Evolutionary conservation across 2,329 filamentous ascomycete genomes (phyloP).

Genomic region (Colletotrichum coccodes): DNA sequence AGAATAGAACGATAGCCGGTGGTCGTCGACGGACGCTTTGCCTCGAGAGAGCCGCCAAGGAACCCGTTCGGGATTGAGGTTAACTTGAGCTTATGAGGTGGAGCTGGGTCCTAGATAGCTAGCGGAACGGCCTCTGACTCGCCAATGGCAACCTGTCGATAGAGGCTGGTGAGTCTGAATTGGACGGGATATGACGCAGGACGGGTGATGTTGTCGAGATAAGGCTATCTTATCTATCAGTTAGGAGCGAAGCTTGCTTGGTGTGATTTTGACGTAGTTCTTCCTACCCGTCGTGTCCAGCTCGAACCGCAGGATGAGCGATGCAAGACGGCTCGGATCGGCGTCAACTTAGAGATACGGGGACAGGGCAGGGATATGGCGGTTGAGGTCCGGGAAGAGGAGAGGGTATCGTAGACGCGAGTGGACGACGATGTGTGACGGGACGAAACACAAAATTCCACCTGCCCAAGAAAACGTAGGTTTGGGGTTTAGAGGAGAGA

Average conservation of each 20-base stretch:
- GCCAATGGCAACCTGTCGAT: conserved; percentile 1
- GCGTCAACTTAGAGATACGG: neutral
- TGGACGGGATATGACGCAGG: neutral
- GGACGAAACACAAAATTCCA: neutral
- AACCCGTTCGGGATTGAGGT: neutral
- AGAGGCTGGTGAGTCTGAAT: neutral
- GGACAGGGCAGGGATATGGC: neutral
- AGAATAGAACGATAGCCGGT: neutral
- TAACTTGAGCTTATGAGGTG: neutral
- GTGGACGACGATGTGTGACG: neutral
- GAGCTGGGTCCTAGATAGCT: neutral
- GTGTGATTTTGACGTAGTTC: neutral
- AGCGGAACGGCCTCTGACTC: neutral
- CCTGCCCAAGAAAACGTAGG: neutral
- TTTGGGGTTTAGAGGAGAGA: neutral
- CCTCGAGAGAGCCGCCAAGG: neutral
- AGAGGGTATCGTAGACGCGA: neutral
- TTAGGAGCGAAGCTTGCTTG: neutral
- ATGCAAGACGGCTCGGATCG: neutral
- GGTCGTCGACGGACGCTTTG: neutral
- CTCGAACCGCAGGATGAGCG: neutral
- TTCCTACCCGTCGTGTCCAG: neutral
- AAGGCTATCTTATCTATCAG: neutral
- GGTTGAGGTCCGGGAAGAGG: neutral
- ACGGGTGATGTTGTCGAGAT: neutral